Conservation (phyloP, 2,329 filamentous ascomycete species). For the Trichophyton simii region DNA sequence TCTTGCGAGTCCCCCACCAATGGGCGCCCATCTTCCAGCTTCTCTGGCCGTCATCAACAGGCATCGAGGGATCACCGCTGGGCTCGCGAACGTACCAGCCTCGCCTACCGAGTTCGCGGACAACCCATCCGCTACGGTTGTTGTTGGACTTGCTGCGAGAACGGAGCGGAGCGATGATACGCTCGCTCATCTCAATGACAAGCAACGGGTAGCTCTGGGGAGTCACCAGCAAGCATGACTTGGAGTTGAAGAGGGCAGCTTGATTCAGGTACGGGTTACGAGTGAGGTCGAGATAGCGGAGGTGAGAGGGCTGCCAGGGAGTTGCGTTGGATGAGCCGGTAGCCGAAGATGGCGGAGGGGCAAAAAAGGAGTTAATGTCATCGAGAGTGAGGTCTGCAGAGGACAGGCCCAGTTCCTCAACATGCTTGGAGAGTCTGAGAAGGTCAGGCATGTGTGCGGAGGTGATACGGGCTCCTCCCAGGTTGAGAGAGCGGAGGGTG, state of each 20-base stretch:
- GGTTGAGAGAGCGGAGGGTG: conserved; percentile 58
- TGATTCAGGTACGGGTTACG: conserved; percentile 50
- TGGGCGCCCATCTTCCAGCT: conserved; percentile 75
- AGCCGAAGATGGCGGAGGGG: conserved; percentile 9
- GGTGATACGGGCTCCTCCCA: conserved; percentile 62
- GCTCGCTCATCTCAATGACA: conserved; percentile 62
- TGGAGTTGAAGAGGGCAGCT: conserved; percentile 46
- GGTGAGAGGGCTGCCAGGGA: conserved; percentile 44
- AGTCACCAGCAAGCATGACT: conserved; percentile 45
- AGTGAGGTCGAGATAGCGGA: conserved; percentile 66
- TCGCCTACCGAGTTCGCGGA: conserved; percentile 54
- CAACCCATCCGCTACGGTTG: conserved; percentile 53
- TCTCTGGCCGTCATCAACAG: conserved; percentile 45
- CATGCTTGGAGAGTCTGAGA: conserved; percentile 52
- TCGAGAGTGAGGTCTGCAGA: conserved; percentile 50
- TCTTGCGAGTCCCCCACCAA: conserved; percentile 71
- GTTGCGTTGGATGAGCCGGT: conserved; percentile 31
- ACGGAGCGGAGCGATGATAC: conserved; percentile 51
- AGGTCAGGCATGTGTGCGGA: conserved; percentile 52
- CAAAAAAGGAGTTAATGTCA: conserved; percentile 53
- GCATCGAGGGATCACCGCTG: conserved; percentile 19
- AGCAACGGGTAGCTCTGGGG: conserved; percentile 54
- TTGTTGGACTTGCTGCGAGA: conserved; percentile 45
- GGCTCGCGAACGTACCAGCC: conserved; percentile 52
- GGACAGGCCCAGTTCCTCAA: conserved; percentile 66